Base-by-base conservation (phyloP, 202 grass and related monocot species). In the Miscanthus sacchariflorus region DNA sequence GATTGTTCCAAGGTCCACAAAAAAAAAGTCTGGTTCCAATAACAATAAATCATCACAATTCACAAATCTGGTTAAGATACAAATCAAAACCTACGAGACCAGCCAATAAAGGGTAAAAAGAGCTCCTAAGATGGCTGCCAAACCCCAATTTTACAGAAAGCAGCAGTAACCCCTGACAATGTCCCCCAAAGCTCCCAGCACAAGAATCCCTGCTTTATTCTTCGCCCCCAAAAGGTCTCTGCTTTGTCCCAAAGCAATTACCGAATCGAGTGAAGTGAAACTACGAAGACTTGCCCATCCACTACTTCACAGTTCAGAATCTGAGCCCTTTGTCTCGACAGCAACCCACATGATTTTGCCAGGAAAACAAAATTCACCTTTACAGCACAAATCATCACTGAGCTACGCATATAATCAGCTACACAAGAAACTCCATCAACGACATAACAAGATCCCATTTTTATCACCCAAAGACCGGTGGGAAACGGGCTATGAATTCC, bases 131-230 rank as follows among this genome's bases (percentile, higher is more conserved):
- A 23, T 48, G 27, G 5, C 59, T 70, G 14, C 15, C 25, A 38
- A 52, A 54, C 42, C 18, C 6, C 6, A 28, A 63, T 8, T 77
- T 78, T 17, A 72, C 17, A 56, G 23, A 66, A 54, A 72, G 82
- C 72, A 46, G 24, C 46, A 74, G 17, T 74, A 64, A 25, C 59
- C n/a, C 23, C 59, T 25, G 10, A 27, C n/a, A 54, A 33, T 35
- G 54, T 46, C 40, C n/a, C 87, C 87, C 56, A 49, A 49, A 88
- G 28, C 81, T 79, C 74, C 72, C 68, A 40, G 38, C 68, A 80
- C 56, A 84, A 80, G 54, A 43, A 85, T 50, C 69, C 13, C 11
- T 21, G 10, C 81, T 85, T 80, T 85, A 75, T 85, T 18, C 30
- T 84, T 42, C 21, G 0, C 30, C 21, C 38, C 28, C 1, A 12